Evolutionary conservation across 2,329 filamentous ascomycete species (phyloP).

Genomic region (Lasiodiplodia sp.): DNA sequence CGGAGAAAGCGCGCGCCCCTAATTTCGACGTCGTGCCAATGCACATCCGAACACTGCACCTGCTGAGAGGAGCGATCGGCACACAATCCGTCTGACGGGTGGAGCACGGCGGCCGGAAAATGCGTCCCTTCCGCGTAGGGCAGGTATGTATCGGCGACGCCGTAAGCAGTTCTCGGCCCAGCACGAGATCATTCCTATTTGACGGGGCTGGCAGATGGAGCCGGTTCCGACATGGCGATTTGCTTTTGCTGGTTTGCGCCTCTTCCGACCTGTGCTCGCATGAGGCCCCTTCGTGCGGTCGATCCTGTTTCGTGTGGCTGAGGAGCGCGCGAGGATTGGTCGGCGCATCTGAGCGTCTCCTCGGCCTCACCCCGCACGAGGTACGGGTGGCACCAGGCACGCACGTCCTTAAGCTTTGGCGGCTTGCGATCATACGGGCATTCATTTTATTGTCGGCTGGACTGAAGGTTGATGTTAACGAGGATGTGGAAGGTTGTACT

Average conservation of each 20-base stretch:
- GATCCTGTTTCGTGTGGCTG: slow-evolving; percentile 23
- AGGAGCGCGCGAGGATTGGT: background rate
- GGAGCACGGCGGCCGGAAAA: background rate
- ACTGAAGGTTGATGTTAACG: background rate
- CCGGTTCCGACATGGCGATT: background rate
- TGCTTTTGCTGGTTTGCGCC: background rate
- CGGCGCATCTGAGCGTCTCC: background rate
- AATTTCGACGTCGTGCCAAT: slow-evolving; percentile 26
- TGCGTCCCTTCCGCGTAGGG: slow-evolving; percentile 3
- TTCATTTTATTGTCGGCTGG: background rate
- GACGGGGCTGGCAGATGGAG: background rate
- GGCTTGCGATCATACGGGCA: background rate
- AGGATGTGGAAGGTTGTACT: background rate
- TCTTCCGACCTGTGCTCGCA: slow-evolving; percentile 1
- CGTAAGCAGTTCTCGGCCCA: background rate
- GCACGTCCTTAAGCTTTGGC: slow-evolving; percentile 5
- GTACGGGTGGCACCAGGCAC: slow-evolving; percentile 14
- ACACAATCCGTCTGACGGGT: background rate
- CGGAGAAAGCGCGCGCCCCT: background rate
- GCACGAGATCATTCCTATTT: background rate
- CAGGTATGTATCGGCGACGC: slow-evolving; percentile 25
- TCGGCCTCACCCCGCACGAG: slow-evolving; percentile 4
- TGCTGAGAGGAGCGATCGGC: slow-evolving; percentile 2
- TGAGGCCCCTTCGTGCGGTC: slow-evolving; percentile 10
- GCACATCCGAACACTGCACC: slow-evolving; percentile 11